Percentiles rank a stretch among this genome's conserved stretches.
Conservation (phyloP, 495 filamentous ascomycete genomes). For the Darksidea phi region DNA sequence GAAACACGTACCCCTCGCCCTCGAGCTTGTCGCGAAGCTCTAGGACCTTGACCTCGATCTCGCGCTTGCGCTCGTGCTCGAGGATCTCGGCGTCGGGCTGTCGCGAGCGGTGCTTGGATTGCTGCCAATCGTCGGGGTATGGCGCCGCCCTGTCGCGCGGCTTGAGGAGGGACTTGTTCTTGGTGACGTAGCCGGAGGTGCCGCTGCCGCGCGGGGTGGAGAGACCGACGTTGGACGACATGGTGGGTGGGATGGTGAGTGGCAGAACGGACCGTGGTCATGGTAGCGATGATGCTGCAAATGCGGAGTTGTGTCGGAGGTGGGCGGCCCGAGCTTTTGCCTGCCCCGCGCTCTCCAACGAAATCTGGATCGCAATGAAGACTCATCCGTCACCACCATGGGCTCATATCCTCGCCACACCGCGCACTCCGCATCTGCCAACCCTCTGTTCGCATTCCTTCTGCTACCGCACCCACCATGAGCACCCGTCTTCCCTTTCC, state of each 20-base stretch:
- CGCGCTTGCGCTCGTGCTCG: constrained; percentile 85
- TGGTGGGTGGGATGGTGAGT: constrained; percentile 39
- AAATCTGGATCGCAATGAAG: neutral
- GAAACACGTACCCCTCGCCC: constrained; percentile 64
- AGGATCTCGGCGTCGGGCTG: constrained; percentile 88
- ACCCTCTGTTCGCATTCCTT: neutral
- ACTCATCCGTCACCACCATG: constrained; percentile 14
- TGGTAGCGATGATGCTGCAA: no score
- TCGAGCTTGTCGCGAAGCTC: constrained; percentile 86
- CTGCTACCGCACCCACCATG: constrained; percentile 3
- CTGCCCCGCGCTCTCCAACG: neutral
- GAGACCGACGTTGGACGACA: constrained; percentile 98
- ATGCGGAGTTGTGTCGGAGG: neutral
- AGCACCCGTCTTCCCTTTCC: constrained; percentile 64
- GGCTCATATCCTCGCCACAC: neutral
- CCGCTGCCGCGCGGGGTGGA: constrained; percentile 90
- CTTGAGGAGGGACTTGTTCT: constrained; percentile 82
- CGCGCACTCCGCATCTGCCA: neutral
- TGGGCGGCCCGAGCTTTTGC: neutral
- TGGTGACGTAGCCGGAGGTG: constrained; percentile 96
- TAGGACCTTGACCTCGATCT: constrained; percentile 88
- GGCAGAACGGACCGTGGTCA: no score
- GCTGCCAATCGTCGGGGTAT: constrained; percentile 63
- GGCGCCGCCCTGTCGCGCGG: constrained; percentile 64
- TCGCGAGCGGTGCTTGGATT: constrained; percentile 67